Base-by-base conservation (phyloP, 176 grass and related monocot genomes). In the Carex kokanica region DNA sequence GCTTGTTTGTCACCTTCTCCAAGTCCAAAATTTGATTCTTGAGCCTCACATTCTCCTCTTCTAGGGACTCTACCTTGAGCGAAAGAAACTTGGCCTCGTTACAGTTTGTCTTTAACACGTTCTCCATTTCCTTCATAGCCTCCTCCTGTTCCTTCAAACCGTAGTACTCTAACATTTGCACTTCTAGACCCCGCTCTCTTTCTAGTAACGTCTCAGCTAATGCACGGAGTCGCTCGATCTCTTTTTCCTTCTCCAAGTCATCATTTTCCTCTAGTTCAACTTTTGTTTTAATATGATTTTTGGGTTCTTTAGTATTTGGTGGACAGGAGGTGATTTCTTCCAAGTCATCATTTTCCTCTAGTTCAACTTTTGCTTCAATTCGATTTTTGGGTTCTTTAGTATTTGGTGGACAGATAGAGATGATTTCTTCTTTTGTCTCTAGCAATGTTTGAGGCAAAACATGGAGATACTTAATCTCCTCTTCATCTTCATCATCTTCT, bases 1-100 rank as follows among this genome's bases (percentile, higher is more conserved):
- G 88, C 75, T 93, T 83, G 11, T 32, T 77, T 38, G 83, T 85
- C 17, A 82, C 67, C 81, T 62, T 31, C 40, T 55, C 90, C 49
- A 87, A 79, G 60, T 99, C 93, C 72, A 72, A 64, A 56, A 62
- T 64, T 74, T 90, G 74, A 58, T 58, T 77, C 59, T 90, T 81
- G 59, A 99, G 93, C 84, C 31, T 66, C 60, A 71, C 85, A 84
- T 99, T 99, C 86, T 99, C 96, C 43, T 92, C 89, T 79, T 88
- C 81, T 85, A 99, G 81, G 40, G 96, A 81, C 20, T 89, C 45
- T 8, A 89, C 87, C 81, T 77, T 90, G 11, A 84, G 69, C 36
- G 65, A 60, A 57, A 95, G 75, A 21, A 86, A 43, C 74, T 91
- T 90, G n/a, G 78, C 72, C 83, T 99, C 91, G 8, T 34, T 8